phyloP scores from a whole-genome alignment of 768 basidiomycete genomes.

The Neoboletus brunneissimus region DNA sequence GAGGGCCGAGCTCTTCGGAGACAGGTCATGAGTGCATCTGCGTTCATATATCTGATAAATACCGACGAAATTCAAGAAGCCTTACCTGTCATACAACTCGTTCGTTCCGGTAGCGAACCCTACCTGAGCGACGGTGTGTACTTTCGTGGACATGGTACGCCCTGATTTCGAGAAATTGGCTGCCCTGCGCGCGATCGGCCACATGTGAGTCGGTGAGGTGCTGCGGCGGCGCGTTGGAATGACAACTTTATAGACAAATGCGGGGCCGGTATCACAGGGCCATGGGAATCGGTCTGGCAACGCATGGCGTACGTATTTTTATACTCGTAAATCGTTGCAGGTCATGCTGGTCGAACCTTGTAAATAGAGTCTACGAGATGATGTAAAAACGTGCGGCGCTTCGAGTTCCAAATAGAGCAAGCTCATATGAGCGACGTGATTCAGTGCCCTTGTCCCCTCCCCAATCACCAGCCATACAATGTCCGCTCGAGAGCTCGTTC shows the following conservation, averaged over 20 bases:
- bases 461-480: constrained; percentile 1
- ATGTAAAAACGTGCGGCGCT: background rate
- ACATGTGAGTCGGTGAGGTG: background rate
- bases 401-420: background rate
- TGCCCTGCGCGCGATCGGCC: background rate
- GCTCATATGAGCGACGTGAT: background rate
- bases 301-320: background rate
- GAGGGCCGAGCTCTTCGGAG: constrained; percentile 79
- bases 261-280: constrained; percentile 1
- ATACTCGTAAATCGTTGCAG: background rate
- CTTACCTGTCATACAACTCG: constrained; percentile 60
- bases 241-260: background rate
- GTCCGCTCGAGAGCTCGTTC: constrained; percentile 20
- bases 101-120: constrained; percentile 84
- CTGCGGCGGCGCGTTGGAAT: background rate
- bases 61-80: no score
- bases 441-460: background rate
- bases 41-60: background rate
- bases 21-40: background rate
- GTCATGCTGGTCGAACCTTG: background rate
- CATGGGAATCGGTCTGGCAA: background rate
- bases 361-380: no score
- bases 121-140: constrained; percentile 64
- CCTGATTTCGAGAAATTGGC: background rate
- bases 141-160: constrained; percentile 32